Percentiles rank a stretch among this genome's conserved stretches.
phyloP scores from a whole-genome alignment of 495 filamentous ascomycete genomes.

The Podospora australis region DNA sequence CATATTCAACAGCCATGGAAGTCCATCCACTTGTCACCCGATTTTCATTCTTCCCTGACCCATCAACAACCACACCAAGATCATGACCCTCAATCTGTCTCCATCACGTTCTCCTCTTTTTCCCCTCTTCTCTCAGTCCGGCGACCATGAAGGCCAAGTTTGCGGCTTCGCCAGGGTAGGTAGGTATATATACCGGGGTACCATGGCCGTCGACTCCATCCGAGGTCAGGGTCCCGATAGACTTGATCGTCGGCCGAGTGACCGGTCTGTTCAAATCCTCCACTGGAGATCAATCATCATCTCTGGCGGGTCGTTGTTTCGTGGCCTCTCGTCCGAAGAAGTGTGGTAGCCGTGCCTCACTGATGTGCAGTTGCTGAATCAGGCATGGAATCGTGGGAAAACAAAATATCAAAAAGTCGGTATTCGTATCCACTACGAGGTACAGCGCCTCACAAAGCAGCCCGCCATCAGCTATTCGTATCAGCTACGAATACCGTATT shows the following conservation, averaged over 20 bases:
- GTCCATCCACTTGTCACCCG: neutral
- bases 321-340: neutral
- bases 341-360: neutral
- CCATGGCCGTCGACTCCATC: too few relatives aligned
- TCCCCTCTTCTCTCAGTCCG: too few relatives aligned
- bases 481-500: too few relatives aligned
- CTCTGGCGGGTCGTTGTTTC: slow-evolving; percentile 2
- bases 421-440: too few relatives aligned
- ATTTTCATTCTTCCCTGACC: neutral
- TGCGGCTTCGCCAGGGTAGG: neutral
- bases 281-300: slow-evolving; percentile 10
- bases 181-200: too few relatives aligned
- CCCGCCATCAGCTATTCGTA: too few relatives aligned
- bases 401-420: too few relatives aligned
- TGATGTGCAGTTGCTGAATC: slow-evolving; percentile 6
- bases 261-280: slow-evolving; percentile 2
- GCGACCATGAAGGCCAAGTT: too few relatives aligned
- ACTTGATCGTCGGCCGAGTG: slow-evolving; percentile 6
- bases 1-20: neutral
- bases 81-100: too few relatives aligned
- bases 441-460: too few relatives aligned
- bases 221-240: slow-evolving; percentile 3
- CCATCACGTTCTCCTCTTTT: too few relatives aligned
- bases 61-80: too few relatives aligned
- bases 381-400: neutral